Evolutionary conservation across 1,284 basidiomycete genomes (phyloP), one percentile per base, ranked within the genome.

Genomic region (Bothia castanella): DNA sequence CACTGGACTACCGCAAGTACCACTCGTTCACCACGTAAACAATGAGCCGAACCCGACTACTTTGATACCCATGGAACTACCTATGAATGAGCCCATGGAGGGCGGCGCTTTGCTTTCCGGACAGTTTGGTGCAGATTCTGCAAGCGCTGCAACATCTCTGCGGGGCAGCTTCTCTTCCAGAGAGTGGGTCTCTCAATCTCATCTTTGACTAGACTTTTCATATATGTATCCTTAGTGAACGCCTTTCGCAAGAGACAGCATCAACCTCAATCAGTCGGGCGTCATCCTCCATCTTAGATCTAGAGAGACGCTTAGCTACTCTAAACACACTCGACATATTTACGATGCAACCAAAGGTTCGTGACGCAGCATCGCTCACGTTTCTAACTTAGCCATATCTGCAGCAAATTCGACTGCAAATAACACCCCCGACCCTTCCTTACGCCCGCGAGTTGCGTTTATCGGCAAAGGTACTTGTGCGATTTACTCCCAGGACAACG

Each of bases 341-440:
- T 68, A 91, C 92, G 1, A 96, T 99, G 94, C 81, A 83, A 60
- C 88, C 90, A 5, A 95, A 95, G 81, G 94, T 91, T 59, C 52
- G 75, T 47, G 36, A 41, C 30, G 10, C 34, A 23, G 2, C 20
- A 50, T 51, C 47, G 40, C 43, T 45, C 20, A 40, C 29, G 53
- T 52, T 57, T 58, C 47, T 21, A 47, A 45, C 44, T 59, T 47
- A 57, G 47, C 7, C 40, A 42, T 48, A 31, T 50, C 27, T 55
- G 36, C 66, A 96, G 92, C 80, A 82, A 73, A 94, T 97, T 58
- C 89, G 87, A 57, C 76, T 99, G 45, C 95, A 97, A 73, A 95
- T 99, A 72, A 75, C 80, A 35, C 89, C 95, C 1, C 83, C 92
- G 2, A 74, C 74, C 16, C 76, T 98, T 30, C 80, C 88, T 14